Evolutionary conservation across 805 yeast genomes (phyloP), one percentile per base, ranked within the genome.

Genomic region (Wickerhamomyces alni): DNA sequence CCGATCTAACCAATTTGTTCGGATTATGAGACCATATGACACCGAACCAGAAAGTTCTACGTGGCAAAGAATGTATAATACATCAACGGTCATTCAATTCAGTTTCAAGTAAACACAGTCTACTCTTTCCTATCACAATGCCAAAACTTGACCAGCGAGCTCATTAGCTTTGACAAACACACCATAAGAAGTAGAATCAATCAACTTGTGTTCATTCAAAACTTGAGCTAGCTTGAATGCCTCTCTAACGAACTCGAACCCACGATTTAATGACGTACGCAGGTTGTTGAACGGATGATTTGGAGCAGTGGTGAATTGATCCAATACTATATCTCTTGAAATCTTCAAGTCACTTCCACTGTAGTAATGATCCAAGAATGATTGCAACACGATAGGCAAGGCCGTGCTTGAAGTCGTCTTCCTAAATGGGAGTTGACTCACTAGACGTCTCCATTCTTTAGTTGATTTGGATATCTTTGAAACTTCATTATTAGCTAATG

Each of bases 381-480:
- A 62, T 50, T 77, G 78, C 6, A 73, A 63, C 4, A 81, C 65
- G 10, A 82, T 69, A 8, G 85, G 91, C 51, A 80, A 57, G 12
- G 83, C 63, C 1, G 87, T 77, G 52, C 71, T 81, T 43, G 85
- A 81, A 25, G 76, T 58, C 31, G 66, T 65, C 21, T 55, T 57
- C 42, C 67, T 72, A 52, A 84, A 86, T 10, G 95, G 95, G 37
- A 82, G 51, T 43, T 73, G 68, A 11, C 62, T 51, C 3, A 76
- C 74, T 33, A 87, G 59, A 8, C 62, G 45, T 35, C 68, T 62
- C 96, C 96, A 87, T 3, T 74, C 71, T 15, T 54, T 45, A 46
- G 70, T 74, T 5, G 64, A 54, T 39, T 63, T 63, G 1, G 63
- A 57, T 9, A 69, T 52, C 53, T 86, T 79, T 39, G 80, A 69